Evolutionary conservation across 352 stramenopile genomes (phyloP).

Genomic region (Phytophthora multivora): DNA sequence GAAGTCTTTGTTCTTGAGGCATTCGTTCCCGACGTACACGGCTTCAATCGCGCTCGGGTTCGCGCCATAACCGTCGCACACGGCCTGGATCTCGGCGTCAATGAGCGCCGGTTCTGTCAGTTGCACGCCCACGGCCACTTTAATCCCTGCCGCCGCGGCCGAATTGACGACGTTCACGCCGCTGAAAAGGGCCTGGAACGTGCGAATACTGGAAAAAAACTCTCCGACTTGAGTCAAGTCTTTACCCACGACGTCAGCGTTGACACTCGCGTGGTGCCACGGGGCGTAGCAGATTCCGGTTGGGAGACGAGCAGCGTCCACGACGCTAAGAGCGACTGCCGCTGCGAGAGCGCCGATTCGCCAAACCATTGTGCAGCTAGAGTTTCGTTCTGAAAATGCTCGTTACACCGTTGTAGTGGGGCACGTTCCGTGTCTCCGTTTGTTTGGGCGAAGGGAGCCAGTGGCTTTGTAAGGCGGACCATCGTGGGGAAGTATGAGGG

Average conservation of each 20-base stretch:
- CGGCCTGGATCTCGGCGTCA: conserved; percentile 64
- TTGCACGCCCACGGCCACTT: conserved; percentile 74
- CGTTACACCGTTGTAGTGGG: conserved; percentile 11
- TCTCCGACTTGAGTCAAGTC: conserved; percentile 46
- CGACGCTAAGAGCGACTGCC: conserved; percentile 12
- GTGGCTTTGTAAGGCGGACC: conserved; percentile 19
- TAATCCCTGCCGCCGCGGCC: conserved; percentile 51
- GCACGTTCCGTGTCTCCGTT: conserved; percentile 19
- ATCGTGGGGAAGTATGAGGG: conserved; percentile 5
- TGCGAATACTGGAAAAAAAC: conserved; percentile 68
- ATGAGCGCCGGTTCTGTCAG: conserved; percentile 50
- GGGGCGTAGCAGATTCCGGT: conserved; percentile 37
- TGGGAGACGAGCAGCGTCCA: conserved; percentile 24
- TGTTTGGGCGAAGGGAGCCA: conserved; percentile 17
- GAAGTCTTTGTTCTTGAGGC: conserved; percentile 64
- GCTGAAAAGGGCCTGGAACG: conserved; percentile 71
- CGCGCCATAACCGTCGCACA: conserved; percentile 50
- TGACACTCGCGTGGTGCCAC: conserved; percentile 49
- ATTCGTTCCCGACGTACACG: conserved; percentile 82
- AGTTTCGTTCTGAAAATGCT: conserved; percentile 7
- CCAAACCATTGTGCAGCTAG: conserved; percentile 26
- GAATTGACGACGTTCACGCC: conserved; percentile 62
- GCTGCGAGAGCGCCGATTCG: conserved; percentile 18
- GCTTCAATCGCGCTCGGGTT: conserved; percentile 52
- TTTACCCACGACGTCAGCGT: conserved; percentile 39